A percentile compares a stretch with the other conserved stretches of the same genome.
Evolutionary conservation across 805 yeast species (phyloP).

Genomic region (Cyberlindnera saturnus): DNA sequence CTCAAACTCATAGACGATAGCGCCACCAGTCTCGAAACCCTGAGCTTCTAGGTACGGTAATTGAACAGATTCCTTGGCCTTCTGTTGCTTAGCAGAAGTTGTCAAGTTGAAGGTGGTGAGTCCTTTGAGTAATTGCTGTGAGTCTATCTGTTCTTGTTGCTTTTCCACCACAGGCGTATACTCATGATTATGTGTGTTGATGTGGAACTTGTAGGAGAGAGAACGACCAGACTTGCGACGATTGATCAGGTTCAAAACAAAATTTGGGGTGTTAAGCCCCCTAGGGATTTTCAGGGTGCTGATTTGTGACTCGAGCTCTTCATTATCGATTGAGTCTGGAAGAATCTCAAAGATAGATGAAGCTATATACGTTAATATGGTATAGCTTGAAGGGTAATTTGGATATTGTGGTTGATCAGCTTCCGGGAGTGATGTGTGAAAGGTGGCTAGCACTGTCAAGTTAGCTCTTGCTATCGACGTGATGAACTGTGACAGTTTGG

Average conservation of each 20-base stretch:
- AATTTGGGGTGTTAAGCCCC: conserved; percentile 41
- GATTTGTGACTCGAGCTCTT: conserved; percentile 40
- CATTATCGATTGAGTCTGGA: conserved; percentile 35
- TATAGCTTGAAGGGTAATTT: conserved; percentile 49
- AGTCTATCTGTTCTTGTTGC: conserved; percentile 30
- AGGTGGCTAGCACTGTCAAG: conserved; percentile 39
- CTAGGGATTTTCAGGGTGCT: conserved; percentile 42
- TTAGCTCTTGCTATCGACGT: conserved; percentile 43
- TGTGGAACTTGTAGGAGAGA: conserved; percentile 43
- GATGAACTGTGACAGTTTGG: conserved; percentile 43
- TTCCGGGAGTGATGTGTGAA: conserved; percentile 39
- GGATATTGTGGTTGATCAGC: conserved; percentile 15
- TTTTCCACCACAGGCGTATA: conserved; percentile 26
- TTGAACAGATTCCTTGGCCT: conserved; percentile 79
- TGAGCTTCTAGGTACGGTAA: conserved; percentile 93
- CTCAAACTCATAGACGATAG: conserved; percentile 92
- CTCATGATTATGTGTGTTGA: conserved; percentile 44
- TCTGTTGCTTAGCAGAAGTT: conserved; percentile 67
- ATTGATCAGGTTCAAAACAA: conserved; percentile 49
- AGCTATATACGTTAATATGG: conserved; percentile 62
- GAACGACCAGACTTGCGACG: conserved; percentile 86
- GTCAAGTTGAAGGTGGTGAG: conserved; percentile 85
- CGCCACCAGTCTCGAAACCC: conserved; percentile 74
- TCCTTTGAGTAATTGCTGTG: conserved; percentile 49
- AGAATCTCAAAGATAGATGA: conserved; percentile 61